Evolutionary conservation across 352 stramenopile species (phyloP).

Genomic region (Phytophthora fragariaefolia): DNA sequence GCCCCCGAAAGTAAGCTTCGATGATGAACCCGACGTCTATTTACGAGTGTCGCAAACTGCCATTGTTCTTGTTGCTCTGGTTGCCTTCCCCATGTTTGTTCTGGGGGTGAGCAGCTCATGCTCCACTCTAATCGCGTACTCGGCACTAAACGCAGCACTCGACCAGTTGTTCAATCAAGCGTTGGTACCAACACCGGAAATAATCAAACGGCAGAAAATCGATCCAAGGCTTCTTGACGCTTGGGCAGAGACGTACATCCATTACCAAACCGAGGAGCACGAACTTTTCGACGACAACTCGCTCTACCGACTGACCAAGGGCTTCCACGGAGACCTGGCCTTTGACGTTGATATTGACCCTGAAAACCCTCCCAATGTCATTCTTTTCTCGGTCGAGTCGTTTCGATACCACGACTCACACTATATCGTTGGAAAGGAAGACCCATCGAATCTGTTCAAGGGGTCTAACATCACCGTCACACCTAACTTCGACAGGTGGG

Average conservation of each 20-base stretch:
- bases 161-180: background rate
- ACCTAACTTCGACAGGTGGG: conserved; percentile 51
- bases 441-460: conserved; percentile 38
- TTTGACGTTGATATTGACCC: conserved; percentile 42
- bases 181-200: background rate
- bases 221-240: background rate
- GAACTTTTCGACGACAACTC: conserved; percentile 41
- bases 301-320: conserved; percentile 36
- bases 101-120: conserved; percentile 14
- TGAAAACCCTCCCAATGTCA: conserved; percentile 44
- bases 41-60: background rate
- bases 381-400: conserved; percentile 54
- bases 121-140: conserved; percentile 33
- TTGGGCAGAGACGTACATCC: conserved; percentile 31
- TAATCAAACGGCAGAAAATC: background rate
- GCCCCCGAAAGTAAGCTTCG: background rate
- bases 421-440: conserved; percentile 47
- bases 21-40: background rate
- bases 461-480: conserved; percentile 34
- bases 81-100: conserved; percentile 12
- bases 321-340: conserved; percentile 8
- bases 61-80: conserved; percentile 6
- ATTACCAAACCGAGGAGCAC: conserved; percentile 43
- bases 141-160: conserved; percentile 35
- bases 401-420: conserved; percentile 54